A percentile compares a stretch with the other conserved stretches of the same genome.
Conservation (phyloP, 2,329 filamentous ascomycete species). For the Monosporascus cannonballus region DNA sequence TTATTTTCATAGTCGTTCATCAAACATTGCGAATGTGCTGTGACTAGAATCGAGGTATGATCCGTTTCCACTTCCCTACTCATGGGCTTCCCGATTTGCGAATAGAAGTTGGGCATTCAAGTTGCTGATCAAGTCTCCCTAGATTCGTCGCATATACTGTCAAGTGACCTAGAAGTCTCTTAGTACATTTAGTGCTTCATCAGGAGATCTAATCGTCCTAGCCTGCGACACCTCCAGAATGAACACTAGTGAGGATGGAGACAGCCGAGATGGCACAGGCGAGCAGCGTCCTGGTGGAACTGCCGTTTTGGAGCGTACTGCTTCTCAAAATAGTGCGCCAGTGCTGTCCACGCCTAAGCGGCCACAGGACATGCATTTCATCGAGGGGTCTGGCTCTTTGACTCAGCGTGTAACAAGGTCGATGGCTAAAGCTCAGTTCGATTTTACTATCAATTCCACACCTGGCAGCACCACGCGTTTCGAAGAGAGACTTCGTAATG, state of each 20-base stretch:
- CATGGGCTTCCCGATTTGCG: too few relatives aligned
- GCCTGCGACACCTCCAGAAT: neutral
- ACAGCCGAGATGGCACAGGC: neutral
- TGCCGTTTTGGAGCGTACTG: neutral
- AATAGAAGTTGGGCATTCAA: too few relatives aligned
- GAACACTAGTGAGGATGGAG: neutral
- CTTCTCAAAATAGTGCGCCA: neutral
- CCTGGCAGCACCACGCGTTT: slow-evolving; percentile 5
- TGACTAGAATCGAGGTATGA: neutral
- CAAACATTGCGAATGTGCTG: neutral
- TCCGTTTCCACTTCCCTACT: neutral
- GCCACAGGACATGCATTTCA: neutral
- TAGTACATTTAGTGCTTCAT: neutral
- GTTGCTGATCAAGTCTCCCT: too few relatives aligned
- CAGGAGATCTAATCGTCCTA: neutral
- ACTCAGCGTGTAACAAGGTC: slow-evolving; percentile 12
- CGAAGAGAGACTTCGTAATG: slow-evolving; percentile 7
- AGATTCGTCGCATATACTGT: too few relatives aligned
- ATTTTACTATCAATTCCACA: neutral
- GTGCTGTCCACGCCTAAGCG: neutral
- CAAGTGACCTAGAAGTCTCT: neutral
- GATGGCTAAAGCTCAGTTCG: slow-evolving; percentile 3
- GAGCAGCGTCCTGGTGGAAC: neutral
- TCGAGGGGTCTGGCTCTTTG: neutral
- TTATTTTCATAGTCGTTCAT: neutral